Evolutionary conservation across 2,329 filamentous ascomycete genomes (phyloP).

Genomic region (Cordyceps cicadae): DNA sequence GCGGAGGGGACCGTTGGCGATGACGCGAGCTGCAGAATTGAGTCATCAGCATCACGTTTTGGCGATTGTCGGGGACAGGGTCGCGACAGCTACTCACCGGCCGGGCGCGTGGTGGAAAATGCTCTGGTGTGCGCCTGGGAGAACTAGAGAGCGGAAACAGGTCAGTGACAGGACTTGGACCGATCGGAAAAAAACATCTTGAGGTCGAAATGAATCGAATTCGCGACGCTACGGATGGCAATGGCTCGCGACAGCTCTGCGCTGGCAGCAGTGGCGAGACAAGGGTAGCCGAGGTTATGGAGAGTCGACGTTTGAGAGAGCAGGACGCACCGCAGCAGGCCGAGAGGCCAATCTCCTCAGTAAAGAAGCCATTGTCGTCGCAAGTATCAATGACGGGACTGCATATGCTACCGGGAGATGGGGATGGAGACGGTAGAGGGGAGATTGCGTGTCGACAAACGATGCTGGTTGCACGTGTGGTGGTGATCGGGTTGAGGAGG

Average conservation of each 20-base stretch:
- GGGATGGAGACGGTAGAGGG: conserved; percentile 5
- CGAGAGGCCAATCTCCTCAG: conserved; percentile 51
- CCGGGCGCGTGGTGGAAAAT: conserved; percentile 81
- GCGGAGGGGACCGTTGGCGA: conserved; percentile 75
- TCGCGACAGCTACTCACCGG: conserved; percentile 46
- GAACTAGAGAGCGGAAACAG: not conserved
- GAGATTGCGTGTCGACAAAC: conserved; percentile 2
- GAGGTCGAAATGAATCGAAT: not conserved
- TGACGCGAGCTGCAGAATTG: conserved; percentile 61
- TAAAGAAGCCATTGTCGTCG: conserved; percentile 49
- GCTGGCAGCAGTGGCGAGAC: not conserved
- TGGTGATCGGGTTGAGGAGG: not conserved
- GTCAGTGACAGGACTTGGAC: not conserved
- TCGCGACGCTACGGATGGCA: not conserved
- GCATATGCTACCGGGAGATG: conserved; percentile 21
- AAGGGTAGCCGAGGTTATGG: conserved; percentile 15
- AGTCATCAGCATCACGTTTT: not conserved
- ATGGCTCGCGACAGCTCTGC: not conserved
- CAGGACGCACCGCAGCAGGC: conserved; percentile 46
- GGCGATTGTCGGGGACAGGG: not conserved
- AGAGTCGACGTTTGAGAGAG: conserved; percentile 11
- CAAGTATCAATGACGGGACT: conserved; percentile 22
- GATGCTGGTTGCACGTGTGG: conserved; percentile 9
- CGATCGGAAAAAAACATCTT: conserved; percentile 11
- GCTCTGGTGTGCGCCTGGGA: conserved; percentile 49